Base-by-base conservation (phyloP, 2,329 filamentous ascomycete species). In the Elsinoe batatas region DNA sequence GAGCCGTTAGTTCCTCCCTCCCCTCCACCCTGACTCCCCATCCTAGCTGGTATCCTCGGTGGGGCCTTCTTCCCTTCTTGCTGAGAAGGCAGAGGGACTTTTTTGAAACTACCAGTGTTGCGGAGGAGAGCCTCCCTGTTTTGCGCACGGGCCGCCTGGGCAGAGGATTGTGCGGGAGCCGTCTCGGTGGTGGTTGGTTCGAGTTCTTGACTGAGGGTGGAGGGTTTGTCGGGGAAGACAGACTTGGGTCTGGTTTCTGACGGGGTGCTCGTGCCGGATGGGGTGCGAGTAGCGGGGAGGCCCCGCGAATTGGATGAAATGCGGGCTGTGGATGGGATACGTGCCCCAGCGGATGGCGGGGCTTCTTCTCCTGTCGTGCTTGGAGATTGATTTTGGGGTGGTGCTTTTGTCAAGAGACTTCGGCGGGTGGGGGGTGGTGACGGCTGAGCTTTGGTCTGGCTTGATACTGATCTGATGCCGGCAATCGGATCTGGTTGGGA, bases 381-480 rank as follows among this genome's bases (percentile, higher is more conserved):
- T 2, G 47, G 47, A 37, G 47, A 32, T 11, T 7, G 47, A 5
- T 4, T 26, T 13, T 15, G 17, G 1, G 40, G 40, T 13, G 40
- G 40, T n/a, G 40, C 18, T 17, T 55, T 55, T 22, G 53, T 55
- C 20, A 55, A 10, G 5, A 46, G 22, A 32, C 53, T 55, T 36
- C 53, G 22, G n/a, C 53, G 53, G 8, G 40, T 26, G 7, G 53
- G 53, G 10, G 53, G 53, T 15, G 53, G 38, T 8, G 37, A 44
- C 3, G 53, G 53, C 20, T 37, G 32, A 11, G 47, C 47, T 47
- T 46, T 55, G 7, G 3, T n/a, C 3, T 12, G 7, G 5, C 1
- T 22, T 15, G 33, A 30, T 15, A 20, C 35, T 2, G 38, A 12
- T 13, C 20, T 43, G 8, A 30, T 8, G 18, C 37, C 26, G 15